These are phyloP conservation scores for Magnaporthales sp. DNA, from an alignment of 2,329 filamentous ascomycete genomes.

Conservation along the genomic window DNA sequence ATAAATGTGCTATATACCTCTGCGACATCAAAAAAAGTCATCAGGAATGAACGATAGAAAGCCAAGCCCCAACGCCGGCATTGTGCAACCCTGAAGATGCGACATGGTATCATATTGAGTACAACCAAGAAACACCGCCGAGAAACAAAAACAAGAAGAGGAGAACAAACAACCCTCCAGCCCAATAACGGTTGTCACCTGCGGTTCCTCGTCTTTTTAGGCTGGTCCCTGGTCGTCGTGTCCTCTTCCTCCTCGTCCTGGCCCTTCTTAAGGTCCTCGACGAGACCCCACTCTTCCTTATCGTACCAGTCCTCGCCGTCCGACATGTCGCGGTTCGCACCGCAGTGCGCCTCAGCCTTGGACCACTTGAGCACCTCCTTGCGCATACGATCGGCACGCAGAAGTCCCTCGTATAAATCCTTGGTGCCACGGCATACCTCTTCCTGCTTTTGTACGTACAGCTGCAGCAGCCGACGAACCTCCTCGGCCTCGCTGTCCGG, in stretches of 20 bases:
- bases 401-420: slow-evolving; percentile 59
- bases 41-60: background rate
- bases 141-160: background rate
- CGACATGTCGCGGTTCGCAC: slow-evolving; percentile 63
- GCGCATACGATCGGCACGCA: slow-evolving; percentile 64
- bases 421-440: slow-evolving; percentile 67
- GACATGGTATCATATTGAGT: slow-evolving; percentile 7
- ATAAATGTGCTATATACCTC: background rate
- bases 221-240: slow-evolving; percentile 33
- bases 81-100: background rate
- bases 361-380: slow-evolving; percentile 65
- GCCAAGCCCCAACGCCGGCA: background rate
- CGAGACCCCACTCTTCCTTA: slow-evolving; percentile 67
- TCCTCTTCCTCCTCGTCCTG: slow-evolving; percentile 79
- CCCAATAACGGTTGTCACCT: slow-evolving; percentile 21
- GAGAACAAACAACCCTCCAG: background rate
- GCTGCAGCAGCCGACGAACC: slow-evolving; percentile 60
- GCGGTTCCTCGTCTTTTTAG: slow-evolving; percentile 53
- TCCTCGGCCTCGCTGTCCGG: slow-evolving; percentile 70
- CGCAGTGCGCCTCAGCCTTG: slow-evolving; percentile 67
- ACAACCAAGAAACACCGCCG: background rate
- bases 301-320: slow-evolving; percentile 90
- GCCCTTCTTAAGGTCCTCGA: slow-evolving; percentile 70
- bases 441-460: slow-evolving; percentile 81
- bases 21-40: background rate